Evolutionary conservation across 2,329 filamentous ascomycete species (phyloP), one percentile per base, ranked within the genome.

Genomic region (Colletotrichum eremochloae): DNA sequence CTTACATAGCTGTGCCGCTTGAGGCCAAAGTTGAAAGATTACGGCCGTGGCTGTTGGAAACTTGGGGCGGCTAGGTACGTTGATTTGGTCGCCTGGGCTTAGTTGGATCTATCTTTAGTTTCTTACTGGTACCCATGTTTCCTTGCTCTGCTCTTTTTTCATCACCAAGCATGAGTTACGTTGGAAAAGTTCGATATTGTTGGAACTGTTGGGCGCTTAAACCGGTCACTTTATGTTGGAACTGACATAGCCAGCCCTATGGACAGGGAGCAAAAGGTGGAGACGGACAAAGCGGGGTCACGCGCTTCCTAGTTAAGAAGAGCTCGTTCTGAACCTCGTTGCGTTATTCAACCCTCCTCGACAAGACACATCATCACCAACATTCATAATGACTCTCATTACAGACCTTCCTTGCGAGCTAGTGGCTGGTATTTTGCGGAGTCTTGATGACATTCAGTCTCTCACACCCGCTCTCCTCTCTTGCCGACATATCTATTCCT

Each of bases 401-500:
- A n/a, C 57, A 20, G 57, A 63, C 0, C 31, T 68, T 5, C 65
- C 48, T 11, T 63, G 38, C 24, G 57, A 63, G 1, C 4, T 68
- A 3, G 40, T 56, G 11, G 65, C 48, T 38, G 46, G 14, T 5
- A 55, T 68, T 2, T 11, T 63, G 8, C 14, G 38, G 0, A 38
- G 1, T 18, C 44, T 68, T 18, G 38, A 55, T 8, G 48, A 63
- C 20, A 1, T 68, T 5, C 29, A 9, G 3, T 56, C 57, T 1
- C 46, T 63, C 24, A 24, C 36, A 0, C 18, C 46, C 1, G 46
- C 5, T 44, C 36, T 67, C 2, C 56, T 61, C 24, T 29, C 55
- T 36, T 67, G 55, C 20, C 44, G 55, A 24, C 64, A 61, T 3
- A 61, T 61, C n/a, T 61, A 36, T 24, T 52, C 36, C n/a, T 67